Evolutionary conservation across 2,329 filamentous ascomycete genomes (phyloP).

Genomic region (Penicillium sclerotiorum): DNA sequence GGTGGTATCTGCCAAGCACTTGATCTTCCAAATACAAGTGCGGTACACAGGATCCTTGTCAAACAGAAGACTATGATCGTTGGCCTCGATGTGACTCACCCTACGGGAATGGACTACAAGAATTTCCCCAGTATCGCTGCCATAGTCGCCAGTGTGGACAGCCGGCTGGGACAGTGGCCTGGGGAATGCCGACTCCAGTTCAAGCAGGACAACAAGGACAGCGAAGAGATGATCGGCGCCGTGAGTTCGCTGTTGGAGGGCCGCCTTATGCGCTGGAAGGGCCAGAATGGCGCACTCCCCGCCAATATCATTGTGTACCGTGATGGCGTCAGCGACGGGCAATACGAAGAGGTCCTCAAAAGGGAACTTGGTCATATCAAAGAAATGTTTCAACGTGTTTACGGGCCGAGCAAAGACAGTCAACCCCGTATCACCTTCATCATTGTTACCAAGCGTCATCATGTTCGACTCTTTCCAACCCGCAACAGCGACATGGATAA

Average conservation of each 20-base stretch:
- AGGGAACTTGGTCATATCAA: conserved; percentile 60
- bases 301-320: conserved; percentile 80
- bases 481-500: conserved; percentile 48
- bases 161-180: conserved; percentile 73
- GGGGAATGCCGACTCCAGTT: conserved; percentile 62
- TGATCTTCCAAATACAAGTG: conserved; percentile 19
- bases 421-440: conserved; percentile 70
- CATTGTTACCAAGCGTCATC: conserved; percentile 82
- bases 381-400: conserved; percentile 62
- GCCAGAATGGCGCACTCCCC: conserved; percentile 60
- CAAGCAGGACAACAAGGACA: too few species aligned
- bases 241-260: conserved; percentile 54
- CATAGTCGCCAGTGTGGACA: conserved; percentile 74
- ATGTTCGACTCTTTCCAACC: conserved; percentile 80
- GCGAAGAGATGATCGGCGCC: conserved; percentile 59
- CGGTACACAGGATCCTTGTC: conserved; percentile 57
- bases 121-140: conserved; percentile 73
- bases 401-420: conserved; percentile 51
- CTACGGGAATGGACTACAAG: conserved; percentile 62
- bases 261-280: conserved; percentile 66
- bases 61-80: conserved; percentile 77
- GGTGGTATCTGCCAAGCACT: conserved; percentile 74
- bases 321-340: conserved; percentile 84
- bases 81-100: conserved; percentile 86
- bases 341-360: conserved; percentile 68